Evolutionary conservation across 2,329 filamentous ascomycete species (phyloP), one percentile per base, ranked within the genome.

Genomic region (Raffaelea arxii): DNA sequence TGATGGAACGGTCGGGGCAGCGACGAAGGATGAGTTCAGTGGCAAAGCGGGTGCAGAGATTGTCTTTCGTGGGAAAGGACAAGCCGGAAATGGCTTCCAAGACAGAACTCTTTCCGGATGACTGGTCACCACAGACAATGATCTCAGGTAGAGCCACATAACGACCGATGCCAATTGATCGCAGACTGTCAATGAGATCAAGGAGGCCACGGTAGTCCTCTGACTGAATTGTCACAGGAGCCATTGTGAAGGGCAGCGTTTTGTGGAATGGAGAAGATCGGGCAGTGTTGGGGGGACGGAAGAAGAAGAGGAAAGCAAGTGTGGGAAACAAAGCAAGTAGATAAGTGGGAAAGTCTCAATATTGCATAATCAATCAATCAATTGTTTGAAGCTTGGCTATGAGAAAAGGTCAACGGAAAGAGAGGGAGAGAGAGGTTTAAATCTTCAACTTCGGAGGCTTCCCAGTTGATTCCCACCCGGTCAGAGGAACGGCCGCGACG

Each of bases 61-160:
- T 74, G 42, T 75, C 72, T 24, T 77, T 74, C 4, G 67, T 62
- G 0, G 78, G 78, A 51, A 83, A 83, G 0, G 69, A 66, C 2
- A 83, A 68, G 4, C 74, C 70, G 0, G 78, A 78, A 24, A 84
- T 75, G 1, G 76, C 78, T 53, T 83, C 77, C 0, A 83, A 68
- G 0, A 82, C 75, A 0, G 77, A 81, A 44, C 74, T 79, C 57
- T 84, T 84, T 2, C 78, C 78, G 2, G 72, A 71, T 0, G 72
- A 78, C 52, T 80, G 77, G 48, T 80, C 72, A 3, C 78, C 78
- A 44, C 71, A 75, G 11, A 81, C 76, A 22, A 81, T 70, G 42
- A 71, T 66, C 52, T 71, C 60, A 0, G 68, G 69, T 0, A 70
- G 57, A 12, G 64, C 63, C 19, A 72, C 57, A 46, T 61, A 58